These are phyloP conservation scores for Pseudonectria buxi DNA, from an alignment of 2,329 filamentous ascomycete species.

Conservation along the genomic window DNA sequence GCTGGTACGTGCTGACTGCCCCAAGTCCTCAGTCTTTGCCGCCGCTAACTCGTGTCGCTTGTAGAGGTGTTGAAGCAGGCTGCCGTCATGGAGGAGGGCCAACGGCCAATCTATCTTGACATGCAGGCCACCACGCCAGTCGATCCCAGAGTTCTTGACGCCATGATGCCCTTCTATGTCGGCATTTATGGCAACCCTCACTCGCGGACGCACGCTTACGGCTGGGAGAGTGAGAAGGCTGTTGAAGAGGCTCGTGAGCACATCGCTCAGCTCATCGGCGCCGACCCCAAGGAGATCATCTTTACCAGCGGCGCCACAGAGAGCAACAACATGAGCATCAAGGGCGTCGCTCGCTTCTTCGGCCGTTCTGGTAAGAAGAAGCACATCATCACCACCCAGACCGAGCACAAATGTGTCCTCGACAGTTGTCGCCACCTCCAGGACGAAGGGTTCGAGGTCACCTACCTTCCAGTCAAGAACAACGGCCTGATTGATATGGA, in stretches of 20 bases:
- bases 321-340: constrained; percentile 99
- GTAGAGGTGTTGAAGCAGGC: constrained; percentile 81
- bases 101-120: constrained; percentile 92
- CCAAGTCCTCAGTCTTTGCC: neutral
- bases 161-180: constrained; percentile 92
- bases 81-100: constrained; percentile 85
- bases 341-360: constrained; percentile 94
- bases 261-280: constrained; percentile 81
- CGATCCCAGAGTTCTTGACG: constrained; percentile 89
- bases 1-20: constrained; percentile 37
- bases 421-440: constrained; percentile 96
- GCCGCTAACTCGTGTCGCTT: constrained; percentile 9
- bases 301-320: constrained; percentile 98
- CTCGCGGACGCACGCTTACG: constrained; percentile 94
- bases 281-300: constrained; percentile 95
- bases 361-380: constrained; percentile 91
- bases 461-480: constrained; percentile 85
- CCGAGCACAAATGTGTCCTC: constrained; percentile 97
- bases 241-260: constrained; percentile 81
- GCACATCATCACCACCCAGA: constrained; percentile 95
- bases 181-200: constrained; percentile 96
- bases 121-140: constrained; percentile 97
- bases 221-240: constrained; percentile 95
- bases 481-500: constrained; percentile 82
- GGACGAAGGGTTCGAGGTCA: constrained; percentile 93